A percentile compares a stretch with the other conserved stretches of the same genome.
phyloP scores from a whole-genome alignment of 305 asterid species.

The Rubia occidens region DNA sequence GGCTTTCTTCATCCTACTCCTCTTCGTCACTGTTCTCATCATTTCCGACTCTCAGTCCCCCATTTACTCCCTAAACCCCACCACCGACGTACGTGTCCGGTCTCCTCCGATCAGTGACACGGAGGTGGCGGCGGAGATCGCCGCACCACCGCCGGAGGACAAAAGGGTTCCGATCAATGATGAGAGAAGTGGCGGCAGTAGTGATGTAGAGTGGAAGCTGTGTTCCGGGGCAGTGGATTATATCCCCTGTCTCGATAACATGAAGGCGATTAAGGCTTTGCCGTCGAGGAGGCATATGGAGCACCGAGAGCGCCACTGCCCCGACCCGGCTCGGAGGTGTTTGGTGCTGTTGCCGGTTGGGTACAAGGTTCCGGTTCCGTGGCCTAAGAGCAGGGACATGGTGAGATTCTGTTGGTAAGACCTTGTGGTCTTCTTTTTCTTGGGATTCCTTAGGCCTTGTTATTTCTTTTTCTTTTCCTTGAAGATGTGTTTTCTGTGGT shows the following conservation, averaged over 20 bases:
- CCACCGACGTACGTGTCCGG: conserved; percentile 18
- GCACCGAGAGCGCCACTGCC: conserved; percentile 95
- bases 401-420: conserved; percentile 70
- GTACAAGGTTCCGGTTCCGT: conserved; percentile 63
- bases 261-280: conserved; percentile 49
- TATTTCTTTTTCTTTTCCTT: neutral
- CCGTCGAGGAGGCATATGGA: conserved; percentile 61
- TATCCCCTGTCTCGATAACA: conserved; percentile 83
- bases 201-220: conserved; percentile 43
- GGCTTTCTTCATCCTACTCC: conserved; percentile 51
- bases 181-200: neutral
- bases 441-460: neutral
- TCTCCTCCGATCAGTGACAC: conserved; percentile 7
- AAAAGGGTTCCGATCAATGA: neutral
- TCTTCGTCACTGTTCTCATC: conserved; percentile 47
- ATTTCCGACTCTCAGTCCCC: conserved; percentile 61
- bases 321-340: conserved; percentile 53
- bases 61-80: conserved; percentile 12
- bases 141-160: neutral
- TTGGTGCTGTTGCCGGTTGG: conserved; percentile 73
- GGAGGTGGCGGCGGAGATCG: conserved; percentile 7
- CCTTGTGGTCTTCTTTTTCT: conserved; percentile 3
- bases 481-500: neutral
- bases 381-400: conserved; percentile 98
- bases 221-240: conserved; percentile 49